Evolutionary conservation across 768 basidiomycete species (phyloP).

Genomic region (Xerocomus potaroensis): DNA sequence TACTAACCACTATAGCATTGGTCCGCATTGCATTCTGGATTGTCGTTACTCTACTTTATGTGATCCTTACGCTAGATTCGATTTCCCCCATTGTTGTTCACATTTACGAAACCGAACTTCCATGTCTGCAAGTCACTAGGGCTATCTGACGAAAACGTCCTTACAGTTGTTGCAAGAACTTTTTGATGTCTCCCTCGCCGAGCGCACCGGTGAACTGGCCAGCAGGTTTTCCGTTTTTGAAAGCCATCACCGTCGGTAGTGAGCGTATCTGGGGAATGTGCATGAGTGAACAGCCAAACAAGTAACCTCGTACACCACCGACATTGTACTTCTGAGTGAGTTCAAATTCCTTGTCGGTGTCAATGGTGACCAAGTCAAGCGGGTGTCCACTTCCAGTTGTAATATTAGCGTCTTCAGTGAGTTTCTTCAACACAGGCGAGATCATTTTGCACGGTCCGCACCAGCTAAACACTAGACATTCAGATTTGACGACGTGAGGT

Average conservation of each 20-base stretch:
- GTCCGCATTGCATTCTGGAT: slow-evolving; percentile 18
- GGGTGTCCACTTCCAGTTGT: slow-evolving; percentile 51
- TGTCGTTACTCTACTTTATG: slow-evolving; percentile 7
- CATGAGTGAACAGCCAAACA: background rate
- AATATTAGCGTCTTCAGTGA: slow-evolving; percentile 43
- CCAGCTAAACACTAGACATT: slow-evolving; percentile 47
- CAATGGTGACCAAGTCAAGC: slow-evolving; percentile 69
- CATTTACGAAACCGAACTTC: slow-evolving; percentile 9
- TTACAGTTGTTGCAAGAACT: slow-evolving; percentile 43
- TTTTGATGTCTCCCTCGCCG: slow-evolving; percentile 38
- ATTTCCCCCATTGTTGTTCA: background rate
- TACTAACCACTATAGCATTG: slow-evolving; percentile 3
- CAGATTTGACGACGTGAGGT: slow-evolving; percentile 1
- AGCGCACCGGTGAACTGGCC: slow-evolving; percentile 61
- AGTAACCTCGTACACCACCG: slow-evolving; percentile 3
- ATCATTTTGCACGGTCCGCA: slow-evolving; percentile 72
- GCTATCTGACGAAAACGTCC: too few relatives aligned
- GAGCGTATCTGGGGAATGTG: slow-evolving; percentile 51
- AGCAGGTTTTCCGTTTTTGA: slow-evolving; percentile 58
- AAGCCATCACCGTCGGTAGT: slow-evolving; percentile 78
- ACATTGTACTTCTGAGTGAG: slow-evolving; percentile 52
- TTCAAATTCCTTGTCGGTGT: slow-evolving; percentile 50
- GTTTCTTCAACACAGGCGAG: slow-evolving; percentile 61
- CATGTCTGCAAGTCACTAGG: background rate
- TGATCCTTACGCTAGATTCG: slow-evolving; percentile 8